Base-by-base conservation (phyloP, 1,284 basidiomycete species). In the Phenoliferia sp. region DNA sequence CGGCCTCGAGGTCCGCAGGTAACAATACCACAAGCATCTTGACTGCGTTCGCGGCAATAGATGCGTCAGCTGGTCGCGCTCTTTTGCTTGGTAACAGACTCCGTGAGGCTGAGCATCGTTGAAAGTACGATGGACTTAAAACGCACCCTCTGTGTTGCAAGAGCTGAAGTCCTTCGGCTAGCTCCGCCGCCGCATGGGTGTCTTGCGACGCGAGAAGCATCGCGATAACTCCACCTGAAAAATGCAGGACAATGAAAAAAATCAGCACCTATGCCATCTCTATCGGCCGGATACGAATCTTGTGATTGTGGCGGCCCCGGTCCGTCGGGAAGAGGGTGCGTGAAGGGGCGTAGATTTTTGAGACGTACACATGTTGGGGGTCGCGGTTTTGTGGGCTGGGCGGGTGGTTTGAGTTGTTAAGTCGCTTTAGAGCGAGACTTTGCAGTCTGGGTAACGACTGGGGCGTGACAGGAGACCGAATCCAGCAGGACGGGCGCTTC, bases 21-120 rank as follows among this genome's bases (percentile, higher is more conserved):
- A 68, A 99, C 90, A 77, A 99, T 90, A 64, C 96, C 96, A 72
- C 94, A 97, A 0, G 96, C 96, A 84, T 99, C 95, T 79, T 99
- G 95, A 36, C 95, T 95, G 78, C 66, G 44, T 39, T 32, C 29
- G 56, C 15, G 59, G 54, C 31, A 32, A 35, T 33, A 28, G 36
- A 28, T 17, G n/a, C 26, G 59, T 59, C 59, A 59, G 28, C 56
- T 28, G 15, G 19, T 34, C 15, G 56, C 35, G 32, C 56, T n/a
- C n/a, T n/a, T n/a, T n/a, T n/a, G n/a, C n/a, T n/a, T n/a, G n/a
- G n/a, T n/a, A n/a, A n/a, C n/a, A n/a, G n/a, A n/a, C n/a, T n/a
- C n/a, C n/a, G n/a, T n/a, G n/a, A n/a, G n/a, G n/a, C n/a, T n/a
- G n/a, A n/a, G n/a, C n/a, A n/a, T n/a, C n/a, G n/a, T n/a, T 52